Percentiles rank a stretch among this genome's conserved stretches.
Conservation (phyloP, 1,284 basidiomycete genomes). For the Inonotus obliquus region DNA sequence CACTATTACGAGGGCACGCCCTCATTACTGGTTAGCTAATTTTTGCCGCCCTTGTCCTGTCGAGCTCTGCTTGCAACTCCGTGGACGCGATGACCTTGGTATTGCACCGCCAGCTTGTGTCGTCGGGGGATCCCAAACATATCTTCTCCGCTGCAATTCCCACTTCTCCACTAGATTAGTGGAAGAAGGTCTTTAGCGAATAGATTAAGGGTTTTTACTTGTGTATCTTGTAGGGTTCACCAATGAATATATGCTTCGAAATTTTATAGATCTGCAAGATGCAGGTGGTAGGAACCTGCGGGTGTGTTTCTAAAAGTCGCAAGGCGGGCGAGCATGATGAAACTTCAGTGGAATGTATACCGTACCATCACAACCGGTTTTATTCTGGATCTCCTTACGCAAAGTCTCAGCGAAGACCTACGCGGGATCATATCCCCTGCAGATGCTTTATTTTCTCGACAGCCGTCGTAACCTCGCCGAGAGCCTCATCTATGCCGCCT, state of each 20-base stretch:
- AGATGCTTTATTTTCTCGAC: constrained; percentile 42
- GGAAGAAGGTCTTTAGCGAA: too few relatives aligned
- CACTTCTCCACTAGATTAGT: too few relatives aligned
- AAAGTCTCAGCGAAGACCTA: constrained; percentile 80
- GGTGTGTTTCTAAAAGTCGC: constrained; percentile 93
- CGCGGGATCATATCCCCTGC: constrained; percentile 46
- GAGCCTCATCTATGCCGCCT: constrained; percentile 93
- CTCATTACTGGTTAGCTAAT: constrained; percentile 36
- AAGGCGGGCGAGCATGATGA: constrained; percentile 72
- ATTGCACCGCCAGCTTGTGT: constrained; percentile 5
- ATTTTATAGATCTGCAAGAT: constrained; percentile 44
- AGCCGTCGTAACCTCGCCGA: constrained; percentile 81
- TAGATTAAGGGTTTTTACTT: too few relatives aligned
- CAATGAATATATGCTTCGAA: constrained; percentile 60
- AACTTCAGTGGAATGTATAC: constrained; percentile 16
- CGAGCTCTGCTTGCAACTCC: neutral
- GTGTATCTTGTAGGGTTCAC: constrained; percentile 38
- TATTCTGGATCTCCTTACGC: constrained; percentile 66
- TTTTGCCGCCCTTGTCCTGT: constrained; percentile 18
- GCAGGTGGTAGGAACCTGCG: constrained; percentile 76
- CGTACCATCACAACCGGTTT: constrained; percentile 81
- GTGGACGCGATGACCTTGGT: neutral
- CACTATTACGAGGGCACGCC: constrained; percentile 56
- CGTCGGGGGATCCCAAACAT: constrained; percentile 17
- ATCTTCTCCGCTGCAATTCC: constrained; percentile 9